phyloP scores from a whole-genome alignment of 1,284 basidiomycete species.

The Apiotrichum gracile region DNA sequence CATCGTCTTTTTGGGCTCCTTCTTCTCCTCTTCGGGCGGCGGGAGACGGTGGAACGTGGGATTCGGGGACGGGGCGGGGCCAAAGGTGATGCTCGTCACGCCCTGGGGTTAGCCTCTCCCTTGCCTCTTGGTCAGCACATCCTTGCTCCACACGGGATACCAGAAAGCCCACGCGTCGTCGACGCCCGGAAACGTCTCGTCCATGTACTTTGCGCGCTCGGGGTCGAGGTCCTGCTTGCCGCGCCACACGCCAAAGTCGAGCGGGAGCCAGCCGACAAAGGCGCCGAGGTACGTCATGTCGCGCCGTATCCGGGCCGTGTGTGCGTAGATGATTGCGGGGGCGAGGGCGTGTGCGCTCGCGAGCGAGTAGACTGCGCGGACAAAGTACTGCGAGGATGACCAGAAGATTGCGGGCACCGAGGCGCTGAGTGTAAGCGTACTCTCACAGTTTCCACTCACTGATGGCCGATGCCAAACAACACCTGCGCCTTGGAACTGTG shows the following conservation, averaged over 20 bases:
- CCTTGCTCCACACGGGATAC: background rate
- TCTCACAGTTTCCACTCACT: background rate
- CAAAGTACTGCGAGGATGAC: background rate
- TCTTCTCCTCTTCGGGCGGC: background rate
- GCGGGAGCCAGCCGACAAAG: conserved; percentile 9
- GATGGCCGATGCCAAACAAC: background rate
- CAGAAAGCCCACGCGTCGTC: background rate
- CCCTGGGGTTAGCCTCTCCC: background rate
- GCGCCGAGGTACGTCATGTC: background rate
- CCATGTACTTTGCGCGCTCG: background rate
- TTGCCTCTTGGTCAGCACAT: background rate
- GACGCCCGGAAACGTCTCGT: background rate
- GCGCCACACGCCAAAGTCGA: conserved; percentile 2
- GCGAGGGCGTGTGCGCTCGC: background rate
- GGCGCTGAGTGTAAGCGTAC: background rate
- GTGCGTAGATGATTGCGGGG: background rate
- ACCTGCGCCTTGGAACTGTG: background rate
- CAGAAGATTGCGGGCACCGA: conserved; percentile 4
- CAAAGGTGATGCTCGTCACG: background rate
- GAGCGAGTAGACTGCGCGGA: background rate
- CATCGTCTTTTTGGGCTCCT: background rate
- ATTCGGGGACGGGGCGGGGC: background rate
- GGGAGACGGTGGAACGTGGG: background rate
- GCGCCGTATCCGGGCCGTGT: background rate
- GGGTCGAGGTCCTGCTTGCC: conserved; percentile 2